A percentile compares a stretch with the other conserved stretches of the same genome.
Evolutionary conservation across 768 basidiomycete species (phyloP).

Genomic region (Tricholomella constricta): DNA sequence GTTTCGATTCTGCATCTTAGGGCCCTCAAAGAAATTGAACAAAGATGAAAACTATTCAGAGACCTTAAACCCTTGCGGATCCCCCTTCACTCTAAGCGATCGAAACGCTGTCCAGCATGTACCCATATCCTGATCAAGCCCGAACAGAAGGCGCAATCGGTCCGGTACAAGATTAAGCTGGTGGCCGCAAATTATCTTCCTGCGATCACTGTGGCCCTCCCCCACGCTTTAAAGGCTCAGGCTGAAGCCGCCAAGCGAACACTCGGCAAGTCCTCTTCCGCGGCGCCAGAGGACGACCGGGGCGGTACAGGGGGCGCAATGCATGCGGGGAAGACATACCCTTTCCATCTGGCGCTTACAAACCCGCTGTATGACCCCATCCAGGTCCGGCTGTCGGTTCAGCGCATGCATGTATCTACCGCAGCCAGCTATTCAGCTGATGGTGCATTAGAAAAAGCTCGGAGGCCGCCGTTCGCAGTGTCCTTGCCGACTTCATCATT

Average conservation of each 20-base stretch:
- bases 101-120: conserved; percentile 93
- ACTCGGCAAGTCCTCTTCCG: conserved; percentile 40
- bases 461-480: conserved; percentile 76
- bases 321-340: conserved; percentile 78
- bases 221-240: conserved; percentile 49
- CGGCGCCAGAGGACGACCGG: conserved; percentile 42
- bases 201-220: conserved; percentile 72
- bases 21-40: neutral
- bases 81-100: conserved; percentile 89
- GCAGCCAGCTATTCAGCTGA: conserved; percentile 37
- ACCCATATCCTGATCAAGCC: conserved; percentile 98
- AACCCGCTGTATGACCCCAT: conserved; percentile 98
- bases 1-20: conserved; percentile 20
- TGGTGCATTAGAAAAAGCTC: conserved; percentile 51
- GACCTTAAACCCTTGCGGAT: conserved; percentile 88
- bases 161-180: conserved; percentile 96
- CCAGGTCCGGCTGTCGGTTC: conserved; percentile 83
- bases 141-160: conserved; percentile 94
- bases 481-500: conserved; percentile 80
- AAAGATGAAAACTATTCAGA: conserved; percentile 38
- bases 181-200: conserved; percentile 95
- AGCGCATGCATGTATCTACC: conserved; percentile 59
- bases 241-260: conserved; percentile 46
- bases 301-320: conserved; percentile 41
- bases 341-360: conserved; percentile 87